Percentiles rank a stretch among this genome's conserved stretches.
Evolutionary conservation across 345 rosid species (phyloP).

Genomic region (Citrus cavaleriei): DNA sequence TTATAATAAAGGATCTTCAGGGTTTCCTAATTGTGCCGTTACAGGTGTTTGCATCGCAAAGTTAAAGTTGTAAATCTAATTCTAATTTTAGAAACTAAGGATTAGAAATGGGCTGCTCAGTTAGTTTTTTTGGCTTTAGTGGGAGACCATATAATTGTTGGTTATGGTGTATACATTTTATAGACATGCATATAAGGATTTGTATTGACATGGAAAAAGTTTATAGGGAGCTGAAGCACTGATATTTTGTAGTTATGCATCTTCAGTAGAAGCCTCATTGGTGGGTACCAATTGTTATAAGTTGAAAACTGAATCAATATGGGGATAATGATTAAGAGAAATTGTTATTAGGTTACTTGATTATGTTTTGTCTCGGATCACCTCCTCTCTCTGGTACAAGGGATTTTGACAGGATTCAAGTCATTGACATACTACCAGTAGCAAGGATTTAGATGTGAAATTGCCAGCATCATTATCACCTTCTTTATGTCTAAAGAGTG

Average conservation of each 20-base stretch:
- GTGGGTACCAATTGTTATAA: not conserved
- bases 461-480: not conserved
- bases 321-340: not conserved
- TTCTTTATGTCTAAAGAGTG: not conserved
- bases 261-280: not conserved
- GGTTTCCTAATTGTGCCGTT: not conserved
- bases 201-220: not conserved
- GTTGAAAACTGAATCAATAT: not conserved
- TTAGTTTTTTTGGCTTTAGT: not conserved
- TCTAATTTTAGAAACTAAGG: not conserved
- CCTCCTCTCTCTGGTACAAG: not conserved
- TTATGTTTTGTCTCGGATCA: not conserved
- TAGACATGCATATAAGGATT: not conserved
- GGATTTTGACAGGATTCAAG: not conserved
- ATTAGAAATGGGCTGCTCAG: not conserved
- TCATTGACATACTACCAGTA: not conserved
- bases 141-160: not conserved
- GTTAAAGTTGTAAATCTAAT: not conserved
- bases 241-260: not conserved
- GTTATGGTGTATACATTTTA: not conserved
- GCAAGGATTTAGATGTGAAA: not conserved
- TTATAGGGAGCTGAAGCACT: not conserved
- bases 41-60: not conserved
- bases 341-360: not conserved
- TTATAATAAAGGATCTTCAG: constrained; percentile 1